Percentiles rank a stretch among this genome's conserved stretches.
Evolutionary conservation across 2,329 filamentous ascomycete genomes (phyloP).

Genomic region (Scortechinia acanthostroma): DNA sequence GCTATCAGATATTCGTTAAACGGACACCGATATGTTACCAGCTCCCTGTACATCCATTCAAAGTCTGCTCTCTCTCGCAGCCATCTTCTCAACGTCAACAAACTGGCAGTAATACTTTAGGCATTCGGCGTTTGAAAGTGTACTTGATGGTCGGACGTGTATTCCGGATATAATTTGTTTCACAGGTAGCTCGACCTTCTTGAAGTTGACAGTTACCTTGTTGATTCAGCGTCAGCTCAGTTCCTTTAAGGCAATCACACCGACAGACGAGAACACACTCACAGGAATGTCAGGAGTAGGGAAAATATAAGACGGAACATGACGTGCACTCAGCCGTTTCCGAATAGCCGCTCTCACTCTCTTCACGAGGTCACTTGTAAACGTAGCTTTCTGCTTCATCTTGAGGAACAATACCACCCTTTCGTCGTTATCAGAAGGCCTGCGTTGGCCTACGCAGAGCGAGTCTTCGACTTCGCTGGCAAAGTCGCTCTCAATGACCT

Average conservation of each 20-base stretch:
- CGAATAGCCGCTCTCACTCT: slow-evolving; percentile 60
- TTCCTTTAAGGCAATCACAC: not conserved
- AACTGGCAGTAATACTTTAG: slow-evolving; percentile 76
- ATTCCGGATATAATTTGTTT: slow-evolving; percentile 78
- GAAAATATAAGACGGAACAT: slow-evolving; percentile 74
- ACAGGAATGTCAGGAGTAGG: slow-evolving; percentile 76
- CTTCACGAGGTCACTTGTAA: slow-evolving; percentile 43
- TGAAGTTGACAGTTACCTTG: slow-evolving; percentile 76
- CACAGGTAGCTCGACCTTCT: slow-evolving; percentile 78
- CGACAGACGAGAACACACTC: too few relatives aligned
- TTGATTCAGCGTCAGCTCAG: not conserved
- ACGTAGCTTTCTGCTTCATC: slow-evolving; percentile 45
- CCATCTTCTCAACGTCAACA: slow-evolving; percentile 59
- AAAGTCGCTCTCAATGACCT: slow-evolving; percentile 63
- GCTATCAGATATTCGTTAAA: too few relatives aligned
- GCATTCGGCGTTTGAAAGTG: slow-evolving; percentile 69
- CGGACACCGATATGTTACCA: too few relatives aligned
- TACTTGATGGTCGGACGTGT: slow-evolving; percentile 68
- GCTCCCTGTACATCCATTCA: too few relatives aligned
- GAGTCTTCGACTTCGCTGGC: slow-evolving; percentile 57
- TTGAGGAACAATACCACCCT: slow-evolving; percentile 45
- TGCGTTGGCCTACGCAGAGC: slow-evolving; percentile 73
- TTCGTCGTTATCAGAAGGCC: slow-evolving; percentile 47
- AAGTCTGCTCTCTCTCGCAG: too few relatives aligned
- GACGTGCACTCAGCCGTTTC: slow-evolving; percentile 60